Evolutionary conservation across 345 rosid species (phyloP).

Genomic region (Citrus sinensis): DVS_A1.0 CM039165.1:38795501-38796000

Average conservation of each 20-base stretch:
- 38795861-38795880: conserved; percentile 74
- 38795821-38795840: conserved; percentile 42
- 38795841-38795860: conserved; percentile 42
- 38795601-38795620: not conserved
- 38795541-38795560: conserved; percentile 63
- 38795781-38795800: conserved; percentile 47
- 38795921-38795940: conserved; percentile 54
- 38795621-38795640: conserved; percentile 14
- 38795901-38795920: conserved; percentile 62
- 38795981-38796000: conserved; percentile 38
- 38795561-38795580: conserved; percentile 74
- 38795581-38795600: not conserved
- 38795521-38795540: conserved; percentile 41
- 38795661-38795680: conserved; percentile 39
- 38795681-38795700: conserved; percentile 41
- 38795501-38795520: conserved; percentile 43
- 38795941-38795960: conserved; percentile 58
- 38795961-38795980: conserved; percentile 51
- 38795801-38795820: conserved; percentile 33
- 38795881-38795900: conserved; percentile 64
- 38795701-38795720: conserved; percentile 69
- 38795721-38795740: conserved; percentile 79
- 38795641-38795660: conserved; percentile 40
- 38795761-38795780: conserved; percentile 52
- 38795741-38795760: conserved; percentile 73